A percentile compares a stretch with the other conserved stretches of the same genome.
phyloP scores from a whole-genome alignment of 352 stramenopile genomes.

The Phytophthora ohioensis region DNA sequence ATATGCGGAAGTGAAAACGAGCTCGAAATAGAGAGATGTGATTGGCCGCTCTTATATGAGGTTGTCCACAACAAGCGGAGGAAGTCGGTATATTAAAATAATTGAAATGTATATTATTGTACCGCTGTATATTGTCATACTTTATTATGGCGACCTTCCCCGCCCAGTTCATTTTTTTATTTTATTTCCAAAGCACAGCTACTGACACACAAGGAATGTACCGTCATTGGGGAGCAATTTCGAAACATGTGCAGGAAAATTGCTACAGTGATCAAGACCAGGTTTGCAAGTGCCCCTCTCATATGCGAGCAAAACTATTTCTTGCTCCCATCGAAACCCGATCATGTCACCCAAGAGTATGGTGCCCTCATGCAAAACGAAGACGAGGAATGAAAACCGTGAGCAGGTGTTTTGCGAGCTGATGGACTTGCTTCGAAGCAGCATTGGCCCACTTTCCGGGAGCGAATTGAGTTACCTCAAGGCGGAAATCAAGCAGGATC shows the following conservation, averaged over 20 bases:
- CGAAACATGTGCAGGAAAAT: slow-evolving; percentile 4
- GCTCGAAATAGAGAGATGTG: too few species aligned
- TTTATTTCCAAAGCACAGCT: too few species aligned
- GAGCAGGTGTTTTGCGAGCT: slow-evolving; percentile 22
- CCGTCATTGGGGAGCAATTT: too few species aligned
- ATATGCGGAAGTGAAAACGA: too few species aligned
- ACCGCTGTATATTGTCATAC: too few species aligned
- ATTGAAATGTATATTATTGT: too few species aligned
- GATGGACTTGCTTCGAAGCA: slow-evolving; percentile 24
- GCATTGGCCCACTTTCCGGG: slow-evolving; percentile 10
- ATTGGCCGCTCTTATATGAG: too few species aligned
- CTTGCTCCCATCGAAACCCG: slow-evolving; percentile 19
- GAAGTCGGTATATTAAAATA: too few species aligned
- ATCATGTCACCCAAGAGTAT: slow-evolving; percentile 34
- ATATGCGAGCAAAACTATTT: slow-evolving; percentile 23
- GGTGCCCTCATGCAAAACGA: neutral
- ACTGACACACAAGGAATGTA: too few species aligned
- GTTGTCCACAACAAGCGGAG: too few species aligned
- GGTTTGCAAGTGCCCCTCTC: slow-evolving; percentile 27
- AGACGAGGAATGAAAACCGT: neutral
- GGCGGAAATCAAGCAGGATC: slow-evolving; percentile 17
- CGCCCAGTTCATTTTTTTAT: too few species aligned
- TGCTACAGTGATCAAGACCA: slow-evolving; percentile 20
- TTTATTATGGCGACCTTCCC: too few species aligned
- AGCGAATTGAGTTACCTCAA: slow-evolving; percentile 15